Evolutionary conservation across 805 yeast species (phyloP).

Genomic region (Candida patagonica): DNA sequence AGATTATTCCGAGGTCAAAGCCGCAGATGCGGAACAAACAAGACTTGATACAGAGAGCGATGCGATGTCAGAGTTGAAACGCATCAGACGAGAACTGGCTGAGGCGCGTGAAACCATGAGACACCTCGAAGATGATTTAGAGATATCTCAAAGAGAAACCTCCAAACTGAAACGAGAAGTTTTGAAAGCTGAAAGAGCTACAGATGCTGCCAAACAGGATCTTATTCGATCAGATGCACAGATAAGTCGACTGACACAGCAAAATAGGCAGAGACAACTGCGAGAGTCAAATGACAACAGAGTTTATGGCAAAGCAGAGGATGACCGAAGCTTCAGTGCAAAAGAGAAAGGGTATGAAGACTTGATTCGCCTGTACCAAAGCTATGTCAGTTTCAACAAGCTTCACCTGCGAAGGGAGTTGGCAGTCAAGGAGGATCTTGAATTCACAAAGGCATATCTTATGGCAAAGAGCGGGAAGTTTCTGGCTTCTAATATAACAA

Average conservation of each 20-base stretch:
- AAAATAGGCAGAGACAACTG: too few relatives aligned
- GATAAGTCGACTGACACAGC: too few relatives aligned
- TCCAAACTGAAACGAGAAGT: background rate
- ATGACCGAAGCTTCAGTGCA: too few relatives aligned
- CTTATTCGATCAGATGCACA: background rate
- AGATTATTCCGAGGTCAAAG: conserved; percentile 1
- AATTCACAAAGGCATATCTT: conserved; percentile 26
- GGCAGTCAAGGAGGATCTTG: conserved; percentile 19
- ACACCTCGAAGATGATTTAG: background rate
- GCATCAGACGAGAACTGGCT: background rate
- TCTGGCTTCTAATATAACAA: conserved; percentile 23
- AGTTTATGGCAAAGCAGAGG: background rate
- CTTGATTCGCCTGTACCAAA: background rate
- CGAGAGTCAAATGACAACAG: background rate
- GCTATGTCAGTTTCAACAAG: conserved; percentile 3
- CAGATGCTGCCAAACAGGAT: background rate
- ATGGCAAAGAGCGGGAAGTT: conserved; percentile 22
- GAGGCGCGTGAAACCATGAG: background rate
- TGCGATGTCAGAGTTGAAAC: conserved; percentile 1
- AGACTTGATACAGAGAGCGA: background rate
- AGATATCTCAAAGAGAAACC: background rate
- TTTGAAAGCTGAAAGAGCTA: background rate
- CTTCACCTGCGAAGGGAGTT: conserved; percentile 2
- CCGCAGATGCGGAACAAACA: conserved; percentile 3
- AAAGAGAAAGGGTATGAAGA: background rate